These are phyloP conservation scores for Kuraishia molischiana DNA, from an alignment of 805 yeast species.

Conservation along the genomic window DNA sequence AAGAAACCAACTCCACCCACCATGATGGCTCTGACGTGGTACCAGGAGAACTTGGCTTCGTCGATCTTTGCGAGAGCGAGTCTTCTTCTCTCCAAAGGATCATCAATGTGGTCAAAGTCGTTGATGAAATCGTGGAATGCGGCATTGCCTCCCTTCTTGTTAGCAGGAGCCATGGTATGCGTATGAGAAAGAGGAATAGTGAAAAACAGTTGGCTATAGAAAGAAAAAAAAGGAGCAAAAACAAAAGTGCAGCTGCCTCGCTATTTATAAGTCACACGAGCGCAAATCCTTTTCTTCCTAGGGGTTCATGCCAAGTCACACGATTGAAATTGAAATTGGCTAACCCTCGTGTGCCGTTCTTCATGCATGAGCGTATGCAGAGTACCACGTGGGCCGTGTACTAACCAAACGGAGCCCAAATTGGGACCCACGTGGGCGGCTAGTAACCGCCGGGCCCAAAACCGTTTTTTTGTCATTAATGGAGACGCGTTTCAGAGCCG, in stretches of 20 bases:
- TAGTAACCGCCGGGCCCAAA: no score
- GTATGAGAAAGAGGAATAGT: no score
- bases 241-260: background rate
- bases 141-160: constrained; percentile 36
- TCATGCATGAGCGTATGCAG: no score
- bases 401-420: background rate
- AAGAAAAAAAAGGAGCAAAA: background rate
- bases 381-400: background rate
- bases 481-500: no score
- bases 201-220: no score
- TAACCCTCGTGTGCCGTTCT: no score
- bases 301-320: no score
- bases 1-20: constrained; percentile 82
- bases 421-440: constrained; percentile 1
- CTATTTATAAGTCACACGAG: constrained; percentile 1
- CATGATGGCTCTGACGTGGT: constrained; percentile 42
- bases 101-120: constrained; percentile 45
- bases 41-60: constrained; percentile 49
- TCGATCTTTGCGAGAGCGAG: constrained; percentile 51
- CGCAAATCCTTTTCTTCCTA: background rate
- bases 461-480: no score
- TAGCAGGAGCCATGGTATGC: constrained; percentile 1
- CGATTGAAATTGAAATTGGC: no score
- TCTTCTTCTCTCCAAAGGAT: constrained; percentile 50
- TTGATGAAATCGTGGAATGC: constrained; percentile 48